Evolutionary conservation across 768 basidiomycete species (phyloP), one percentile per base, ranked within the genome.

Genomic region (Mrakia gelida): DNA sequence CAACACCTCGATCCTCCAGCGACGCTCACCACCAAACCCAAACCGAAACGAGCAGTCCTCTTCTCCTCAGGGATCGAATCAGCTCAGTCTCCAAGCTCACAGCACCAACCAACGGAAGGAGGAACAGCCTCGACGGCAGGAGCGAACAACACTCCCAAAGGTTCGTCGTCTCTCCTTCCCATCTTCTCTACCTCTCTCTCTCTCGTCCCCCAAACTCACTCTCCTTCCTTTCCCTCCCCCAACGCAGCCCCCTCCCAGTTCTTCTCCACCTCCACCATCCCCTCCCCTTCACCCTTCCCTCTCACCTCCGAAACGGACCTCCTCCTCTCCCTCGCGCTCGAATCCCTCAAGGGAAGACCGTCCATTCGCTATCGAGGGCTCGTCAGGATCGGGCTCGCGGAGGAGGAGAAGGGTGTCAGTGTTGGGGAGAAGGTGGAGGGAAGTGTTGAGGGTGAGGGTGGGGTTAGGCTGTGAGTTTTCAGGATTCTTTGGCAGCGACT

Each of bases 311-410:
- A 45, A 30, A 73, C 45, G 2, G 71, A 73, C 52, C 28, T 73
- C 49, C 28, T 45, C 26, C 41, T 73, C 32, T 73, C 71, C n/a
- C 71, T 73, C 52, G 71, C 41, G 21, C 71, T 73, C 45, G 71
- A 73, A 30, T 73, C 71, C 8, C 71, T 73, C 41, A 43, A 49
- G 15, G 71, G 71, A 15, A 21, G 71, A 23, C 71, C 71, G 41
- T 23, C 52, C 30, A 73, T 73, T 32, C 49, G 52, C 26, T 73
- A 32, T n/a, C 21, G 71, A 49, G 71, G 52, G 6, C 45, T 73
- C 30, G 71, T 73, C 11, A n/a, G 30, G 18, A 73, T 73, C 5
- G 71, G 71, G 10, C 32, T 32, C 0, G 1, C 71, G 28, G 52
- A 21, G 52, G 15, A 28, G 6, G 52, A 43, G 49, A 45, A 41